Evolutionary conservation across 495 filamentous ascomycete genomes (phyloP).

Genomic region (Hypoxylon lienhwacheense): DNA sequence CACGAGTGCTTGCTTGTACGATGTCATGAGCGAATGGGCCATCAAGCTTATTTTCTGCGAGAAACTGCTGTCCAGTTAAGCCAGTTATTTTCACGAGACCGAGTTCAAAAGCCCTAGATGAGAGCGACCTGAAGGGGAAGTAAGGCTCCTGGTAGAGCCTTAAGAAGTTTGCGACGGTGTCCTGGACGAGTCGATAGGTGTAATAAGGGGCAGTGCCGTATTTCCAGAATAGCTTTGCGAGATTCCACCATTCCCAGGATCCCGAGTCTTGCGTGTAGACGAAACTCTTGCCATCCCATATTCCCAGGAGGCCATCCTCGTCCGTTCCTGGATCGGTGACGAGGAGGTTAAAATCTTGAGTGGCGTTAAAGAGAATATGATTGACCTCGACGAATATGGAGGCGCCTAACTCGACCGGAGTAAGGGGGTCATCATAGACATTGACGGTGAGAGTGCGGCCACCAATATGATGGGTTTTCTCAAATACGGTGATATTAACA

Average conservation of each 20-base stretch:
- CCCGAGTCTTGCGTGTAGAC: constrained; percentile 63
- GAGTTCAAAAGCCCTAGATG: constrained; percentile 62
- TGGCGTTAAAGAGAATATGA: constrained; percentile 73
- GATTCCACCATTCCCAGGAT: constrained; percentile 72
- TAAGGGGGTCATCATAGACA: constrained; percentile 66
- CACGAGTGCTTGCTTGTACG: constrained; percentile 87
- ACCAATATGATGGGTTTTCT: constrained; percentile 76
- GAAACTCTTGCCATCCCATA: constrained; percentile 83
- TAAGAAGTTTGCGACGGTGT: constrained; percentile 71
- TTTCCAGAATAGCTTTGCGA: constrained; percentile 76
- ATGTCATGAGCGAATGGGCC: constrained; percentile 75
- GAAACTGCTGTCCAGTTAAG: constrained; percentile 68
- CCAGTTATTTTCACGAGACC: constrained; percentile 66
- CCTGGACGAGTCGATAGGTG: constrained; percentile 72
- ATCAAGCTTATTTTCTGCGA: constrained; percentile 70
- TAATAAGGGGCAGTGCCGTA: constrained; percentile 80
- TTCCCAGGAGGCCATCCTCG: constrained; percentile 59
- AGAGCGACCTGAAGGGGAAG: constrained; percentile 82
- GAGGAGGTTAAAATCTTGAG: constrained; percentile 68
- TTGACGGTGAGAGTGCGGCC: constrained; percentile 89
- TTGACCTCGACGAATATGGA: constrained; percentile 92
- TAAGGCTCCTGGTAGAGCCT: constrained; percentile 76
- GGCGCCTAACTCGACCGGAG: constrained; percentile 85
- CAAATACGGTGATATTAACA: constrained; percentile 85
- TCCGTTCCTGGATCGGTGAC: constrained; percentile 38